Percentiles rank a stretch among this genome's conserved stretches.
phyloP scores from a whole-genome alignment of 768 basidiomycete genomes.

The Tylopilus sp. region DNA sequence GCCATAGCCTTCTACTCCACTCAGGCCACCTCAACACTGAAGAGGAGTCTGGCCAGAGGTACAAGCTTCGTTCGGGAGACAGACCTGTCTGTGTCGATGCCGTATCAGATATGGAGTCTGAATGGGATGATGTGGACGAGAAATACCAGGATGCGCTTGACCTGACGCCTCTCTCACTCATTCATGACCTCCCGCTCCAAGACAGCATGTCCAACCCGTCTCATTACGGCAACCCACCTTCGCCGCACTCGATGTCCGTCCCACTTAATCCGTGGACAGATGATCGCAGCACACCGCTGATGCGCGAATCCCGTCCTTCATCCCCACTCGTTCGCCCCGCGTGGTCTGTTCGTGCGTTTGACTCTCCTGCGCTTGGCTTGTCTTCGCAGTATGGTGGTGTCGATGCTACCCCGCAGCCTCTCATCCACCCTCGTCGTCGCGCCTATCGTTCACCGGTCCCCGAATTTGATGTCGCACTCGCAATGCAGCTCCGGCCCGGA shows the following conservation, averaged over 20 bases:
- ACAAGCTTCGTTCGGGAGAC: background rate
- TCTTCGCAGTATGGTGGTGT: conserved; percentile 3
- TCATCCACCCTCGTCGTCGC: conserved; percentile 22
- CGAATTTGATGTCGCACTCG: conserved; percentile 62
- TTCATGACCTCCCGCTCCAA: conserved; percentile 20
- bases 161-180: conserved; percentile 17
- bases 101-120: conserved; percentile 20
- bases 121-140: conserved; percentile 26
- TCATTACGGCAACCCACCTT: conserved; percentile 12
- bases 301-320: conserved; percentile 14
- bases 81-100: conserved; percentile 7
- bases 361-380: conserved; percentile 20
- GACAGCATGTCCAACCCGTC: conserved; percentile 5
- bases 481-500: conserved; percentile 75
- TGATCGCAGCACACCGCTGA: conserved; percentile 10
- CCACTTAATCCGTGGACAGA: conserved; percentile 6
- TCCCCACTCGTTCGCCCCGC: conserved; percentile 20
- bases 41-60: background rate
- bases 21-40: conserved; percentile 2
- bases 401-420: conserved; percentile 8
- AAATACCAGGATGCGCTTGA: conserved; percentile 33
- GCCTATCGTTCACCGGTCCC: conserved; percentile 42
- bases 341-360: conserved; percentile 30
- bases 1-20: background rate
- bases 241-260: background rate